These are phyloP conservation scores for Plasmopara muralis DNA, from an alignment of 352 stramenopile species.

Conservation along the genomic window DNA sequence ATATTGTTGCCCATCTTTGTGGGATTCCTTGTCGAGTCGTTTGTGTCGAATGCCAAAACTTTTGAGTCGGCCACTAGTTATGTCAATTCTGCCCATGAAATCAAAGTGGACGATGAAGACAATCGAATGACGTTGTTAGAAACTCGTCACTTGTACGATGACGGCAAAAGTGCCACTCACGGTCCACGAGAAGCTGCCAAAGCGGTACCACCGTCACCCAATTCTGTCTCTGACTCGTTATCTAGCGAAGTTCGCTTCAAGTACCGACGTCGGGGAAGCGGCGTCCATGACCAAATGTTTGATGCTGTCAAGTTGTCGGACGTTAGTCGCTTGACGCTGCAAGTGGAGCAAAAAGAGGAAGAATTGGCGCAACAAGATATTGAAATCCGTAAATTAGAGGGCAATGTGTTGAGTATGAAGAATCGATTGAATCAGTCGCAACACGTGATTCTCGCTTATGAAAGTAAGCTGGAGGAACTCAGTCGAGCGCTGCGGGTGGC, in stretches of 20 bases:
- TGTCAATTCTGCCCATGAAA: conserved; percentile 34
- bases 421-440: conserved; percentile 55
- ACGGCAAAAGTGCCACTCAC: conserved; percentile 11
- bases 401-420: conserved; percentile 62
- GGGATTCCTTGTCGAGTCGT: conserved; percentile 82
- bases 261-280: conserved; percentile 53
- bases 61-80: conserved; percentile 60
- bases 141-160: conserved; percentile 34
- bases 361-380: conserved; percentile 54
- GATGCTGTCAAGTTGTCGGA: conserved; percentile 71
- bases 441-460: conserved; percentile 59
- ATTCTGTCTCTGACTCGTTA: conserved; percentile 38
- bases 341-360: conserved; percentile 65
- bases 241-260: conserved; percentile 63
- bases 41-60: conserved; percentile 69
- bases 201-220: conserved; percentile 21
- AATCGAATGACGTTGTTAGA: conserved; percentile 51
- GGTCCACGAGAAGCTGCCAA: not conserved
- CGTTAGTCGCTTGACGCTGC: conserved; percentile 56
- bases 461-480: conserved; percentile 71
- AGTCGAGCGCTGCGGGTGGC: conserved; percentile 47
- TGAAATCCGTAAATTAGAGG: conserved; percentile 60
- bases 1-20: conserved; percentile 81
- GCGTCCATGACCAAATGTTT: conserved; percentile 79
- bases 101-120: conserved; percentile 42